phyloP scores from a whole-genome alignment of 164 flowering plant species.

The Sedum album region DNA sequence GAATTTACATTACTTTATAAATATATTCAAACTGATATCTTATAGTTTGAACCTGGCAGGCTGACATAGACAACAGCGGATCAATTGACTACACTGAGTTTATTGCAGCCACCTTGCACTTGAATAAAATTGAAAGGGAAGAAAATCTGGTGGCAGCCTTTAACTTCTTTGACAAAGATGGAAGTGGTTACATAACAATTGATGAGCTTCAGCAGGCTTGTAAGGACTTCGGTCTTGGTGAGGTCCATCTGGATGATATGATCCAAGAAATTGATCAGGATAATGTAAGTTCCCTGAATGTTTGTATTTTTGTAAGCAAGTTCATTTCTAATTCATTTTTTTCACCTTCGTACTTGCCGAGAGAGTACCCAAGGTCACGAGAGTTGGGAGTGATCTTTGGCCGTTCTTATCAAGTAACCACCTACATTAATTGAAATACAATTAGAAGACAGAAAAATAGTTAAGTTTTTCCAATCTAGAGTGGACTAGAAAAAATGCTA shows the following conservation, averaged over 20 bases:
- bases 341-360: not conserved
- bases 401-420: not conserved
- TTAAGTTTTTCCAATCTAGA: not conserved
- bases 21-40: not conserved
- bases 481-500: not conserved
- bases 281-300: not conserved
- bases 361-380: not conserved
- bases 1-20: not conserved
- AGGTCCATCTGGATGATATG: not conserved
- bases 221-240: conserved; percentile 5
- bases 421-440: not conserved
- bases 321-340: not conserved
- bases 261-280: conserved; percentile 6
- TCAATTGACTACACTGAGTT: conserved; percentile 7
- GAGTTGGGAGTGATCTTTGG: not conserved
- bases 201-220: conserved; percentile 7
- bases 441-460: not conserved
- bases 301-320: not conserved
- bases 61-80: conserved; percentile 7
- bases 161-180: conserved; percentile 5
- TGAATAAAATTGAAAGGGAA: conserved; percentile 7
- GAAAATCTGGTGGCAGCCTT: conserved; percentile 7
- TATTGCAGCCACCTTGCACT: conserved; percentile 6
- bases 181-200: conserved; percentile 7
- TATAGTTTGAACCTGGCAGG: not conserved